Evolutionary conservation across 345 rosid species (phyloP), one percentile per base, ranked within the genome.

Genomic region (Dimocarpus longan): DNA sequence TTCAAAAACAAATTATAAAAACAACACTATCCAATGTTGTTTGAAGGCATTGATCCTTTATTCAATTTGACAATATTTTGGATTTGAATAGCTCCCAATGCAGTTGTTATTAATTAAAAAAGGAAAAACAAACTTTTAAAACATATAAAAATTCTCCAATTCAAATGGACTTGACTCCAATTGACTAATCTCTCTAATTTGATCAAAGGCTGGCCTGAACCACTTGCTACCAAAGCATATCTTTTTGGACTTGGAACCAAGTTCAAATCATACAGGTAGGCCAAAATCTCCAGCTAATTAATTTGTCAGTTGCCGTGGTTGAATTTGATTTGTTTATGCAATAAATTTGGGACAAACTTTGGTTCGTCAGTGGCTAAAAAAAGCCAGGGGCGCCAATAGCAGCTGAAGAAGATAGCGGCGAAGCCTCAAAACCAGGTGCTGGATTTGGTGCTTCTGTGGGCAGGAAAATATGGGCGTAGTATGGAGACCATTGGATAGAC

Each of bases 351-450:
- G 73, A 46, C 67, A 48, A 48, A 6, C 11, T 59, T 78, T 32
- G 28, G 50, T 21, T 40, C 57, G 71, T 67, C 37, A 67, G 76
- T 28, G 80, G 10, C 63, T 54, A 28, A 73, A 39, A 22, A 68
- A 78, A 76, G 65, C 76, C 48, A 63, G 48, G 81, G 82, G 71
- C 80, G 40, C 68, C 52, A 71, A 37, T 54, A 2, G 70, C 52
- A 32, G 57, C 44, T 12, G 19, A 44, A 44, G 1, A 13, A 63
- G 37, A 12, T 16, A 43, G 12, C 26, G 3, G 26, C 3, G 40
- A 64, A n/a, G 10, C 19, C 42, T 62, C 8, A 66, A 85, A 82
- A 85, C 86, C 86, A 64, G 78, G 85, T 82, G 82, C 88, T 67
- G 11, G 15, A 66, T 40, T 39, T 21, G 16, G 3, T 70, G 40